A percentile compares a stretch with the other conserved stretches of the same genome.
phyloP scores from a whole-genome alignment of 176 grass and related monocot genomes.

The Raddia distichophylla region DNA sequence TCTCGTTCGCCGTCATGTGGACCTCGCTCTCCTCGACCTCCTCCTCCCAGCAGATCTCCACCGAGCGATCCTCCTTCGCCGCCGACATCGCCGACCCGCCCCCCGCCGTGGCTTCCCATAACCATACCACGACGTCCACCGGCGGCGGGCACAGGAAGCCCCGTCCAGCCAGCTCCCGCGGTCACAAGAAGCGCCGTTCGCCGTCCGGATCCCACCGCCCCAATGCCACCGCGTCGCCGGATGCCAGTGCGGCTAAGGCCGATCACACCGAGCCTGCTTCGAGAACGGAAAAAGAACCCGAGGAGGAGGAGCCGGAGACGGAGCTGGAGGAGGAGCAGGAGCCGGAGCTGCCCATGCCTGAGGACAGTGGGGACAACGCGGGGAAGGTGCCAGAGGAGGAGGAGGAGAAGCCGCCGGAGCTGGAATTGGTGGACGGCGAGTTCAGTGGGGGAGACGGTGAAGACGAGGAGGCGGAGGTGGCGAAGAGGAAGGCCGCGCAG shows the following conservation, averaged over 20 bases:
- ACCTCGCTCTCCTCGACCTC: slow-evolving; percentile 66
- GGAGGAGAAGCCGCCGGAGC: slow-evolving; percentile 41
- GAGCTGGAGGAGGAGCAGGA: slow-evolving; percentile 53
- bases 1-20: slow-evolving; percentile 82
- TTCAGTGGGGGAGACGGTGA: slow-evolving; percentile 43
- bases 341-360: slow-evolving; percentile 48
- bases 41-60: slow-evolving; percentile 67
- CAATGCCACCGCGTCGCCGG: slow-evolving; percentile 44
- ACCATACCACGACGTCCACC: background rate
- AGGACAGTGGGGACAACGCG: slow-evolving; percentile 32
- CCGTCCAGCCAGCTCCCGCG: slow-evolving; percentile 11
- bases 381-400: slow-evolving; percentile 52
- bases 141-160: slow-evolving; percentile 44
- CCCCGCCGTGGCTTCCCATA: background rate
- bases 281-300: slow-evolving; percentile 13
- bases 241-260: slow-evolving; percentile 31
- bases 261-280: slow-evolving; percentile 41
- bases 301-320: slow-evolving; percentile 41
- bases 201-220: slow-evolving; percentile 43
- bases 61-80: slow-evolving; percentile 73
- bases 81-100: slow-evolving; percentile 58
- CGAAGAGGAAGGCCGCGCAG: slow-evolving; percentile 51
- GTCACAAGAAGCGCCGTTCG: slow-evolving; percentile 49
- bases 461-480: slow-evolving; percentile 36
- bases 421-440: slow-evolving; percentile 44